Evolutionary conservation across 345 rosid genomes (phyloP), one percentile per base, ranked within the genome.

Genomic region (Rhodomyrtus tomentosa): DNA sequence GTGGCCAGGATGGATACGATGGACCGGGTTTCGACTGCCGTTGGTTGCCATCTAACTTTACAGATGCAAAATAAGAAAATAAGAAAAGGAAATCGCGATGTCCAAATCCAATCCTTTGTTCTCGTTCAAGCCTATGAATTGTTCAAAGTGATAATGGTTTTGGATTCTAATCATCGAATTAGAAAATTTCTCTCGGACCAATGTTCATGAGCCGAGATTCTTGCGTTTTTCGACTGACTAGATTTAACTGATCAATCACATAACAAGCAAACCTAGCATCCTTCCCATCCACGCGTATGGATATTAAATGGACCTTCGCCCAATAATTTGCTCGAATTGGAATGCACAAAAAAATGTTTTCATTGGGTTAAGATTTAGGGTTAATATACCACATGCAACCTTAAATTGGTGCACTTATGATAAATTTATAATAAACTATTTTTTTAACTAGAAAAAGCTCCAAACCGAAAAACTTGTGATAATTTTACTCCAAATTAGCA

Each of bases 161-260:
- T 38, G 45, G 11, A 68, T 68, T 68, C 45, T 36, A 9, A 68
- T 68, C 45, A 68, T 68, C 0, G 0, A 68, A 7, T 36, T 18
- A 68, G 45, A 18, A 68, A 68, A 36, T 2, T 36, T 32, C 0
- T 62, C 40, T 62, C 40, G 0, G 22, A 29, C 24, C 11, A 2
- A 13, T 32, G 12, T 29, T 38, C 25, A 68, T 68, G 6, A 29
- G 29, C 3, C 40, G 0, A 14, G 73, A n/a, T 32, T 27, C 15
- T 6, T 59, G 7, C 21, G 0, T 59, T 59, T 59, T 2, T 36
- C 5, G 45, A 10, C 3, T 2, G 0, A 10, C 0, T 68, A 14
- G 40, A 14, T 9, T 14, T 29, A 59, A 59, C 21, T 2, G 1
- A 29, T 0, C 21, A 59, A 59, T 14, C 40, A 29, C 25, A 2